Conservation (phyloP, 352 stramenopile genomes). For the Globisporangium emineosum region DNA sequence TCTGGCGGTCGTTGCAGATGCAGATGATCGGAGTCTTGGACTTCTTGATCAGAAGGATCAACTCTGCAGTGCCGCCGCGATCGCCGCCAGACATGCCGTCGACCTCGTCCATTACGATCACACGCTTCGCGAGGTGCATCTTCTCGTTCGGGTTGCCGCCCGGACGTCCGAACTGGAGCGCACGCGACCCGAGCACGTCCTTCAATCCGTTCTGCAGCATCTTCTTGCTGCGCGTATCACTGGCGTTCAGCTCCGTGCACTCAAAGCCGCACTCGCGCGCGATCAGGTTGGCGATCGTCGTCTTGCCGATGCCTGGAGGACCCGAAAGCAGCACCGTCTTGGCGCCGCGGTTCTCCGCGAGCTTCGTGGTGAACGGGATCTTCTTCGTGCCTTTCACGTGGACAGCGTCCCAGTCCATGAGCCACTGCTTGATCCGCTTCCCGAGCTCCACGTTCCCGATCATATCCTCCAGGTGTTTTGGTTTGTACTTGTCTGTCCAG, state of each 20-base stretch:
- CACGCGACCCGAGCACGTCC: slow-evolving; percentile 92
- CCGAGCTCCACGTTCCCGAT: slow-evolving; percentile 92
- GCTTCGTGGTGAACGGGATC: slow-evolving; percentile 66
- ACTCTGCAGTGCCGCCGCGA: slow-evolving; percentile 94
- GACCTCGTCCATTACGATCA: slow-evolving; percentile 99
- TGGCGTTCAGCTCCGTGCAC: slow-evolving; percentile 96
- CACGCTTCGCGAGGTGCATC: slow-evolving; percentile 77
- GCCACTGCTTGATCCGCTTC: slow-evolving; percentile 85
- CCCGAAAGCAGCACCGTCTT: slow-evolving; percentile 96
- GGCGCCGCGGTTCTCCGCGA: slow-evolving; percentile 86
- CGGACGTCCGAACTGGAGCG: slow-evolving; percentile 76
- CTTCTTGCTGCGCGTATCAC: slow-evolving; percentile 97
- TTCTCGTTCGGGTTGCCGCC: slow-evolving; percentile 39
- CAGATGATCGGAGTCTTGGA: slow-evolving; percentile 99
- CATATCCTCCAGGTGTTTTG: slow-evolving; percentile 88
- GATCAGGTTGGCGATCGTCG: slow-evolving; percentile 94
- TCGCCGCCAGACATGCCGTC: slow-evolving; percentile 98
- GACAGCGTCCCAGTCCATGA: slow-evolving; percentile 76
- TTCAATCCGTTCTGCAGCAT: slow-evolving; percentile 89
- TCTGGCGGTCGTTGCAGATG: slow-evolving; percentile 99
- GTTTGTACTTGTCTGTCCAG: slow-evolving; percentile 98
- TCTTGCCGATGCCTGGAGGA: slow-evolving; percentile 96
- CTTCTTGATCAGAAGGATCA: slow-evolving; percentile 99
- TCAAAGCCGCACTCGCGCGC: slow-evolving; percentile 91
- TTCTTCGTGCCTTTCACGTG: slow-evolving; percentile 86